Base-by-base conservation (phyloP, 164 flowering plant genomes). In the Vitis rotundifolia region DNA sequence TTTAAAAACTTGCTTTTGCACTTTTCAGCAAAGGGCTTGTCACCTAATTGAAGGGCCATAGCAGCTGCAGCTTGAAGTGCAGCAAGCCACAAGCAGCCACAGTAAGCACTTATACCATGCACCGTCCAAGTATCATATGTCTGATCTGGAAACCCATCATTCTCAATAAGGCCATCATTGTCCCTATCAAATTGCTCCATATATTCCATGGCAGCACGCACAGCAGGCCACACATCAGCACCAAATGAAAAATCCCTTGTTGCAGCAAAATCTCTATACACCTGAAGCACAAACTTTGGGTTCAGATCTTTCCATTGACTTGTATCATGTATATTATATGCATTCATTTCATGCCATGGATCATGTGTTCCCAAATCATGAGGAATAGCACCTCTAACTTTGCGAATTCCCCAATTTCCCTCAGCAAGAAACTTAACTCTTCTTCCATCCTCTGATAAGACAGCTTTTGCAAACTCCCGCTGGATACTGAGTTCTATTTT, bases 321-420 rank as follows among this genome's bases (percentile, higher is more conserved):
- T 29, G 98, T 91, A 69, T 93, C 98, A 67, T 93, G 98, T 65
- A 93, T 93, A 57, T 93, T 93, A 61, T 93, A 93, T 11, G 97
- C 98, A 77, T 93, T 93, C 98, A 93, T 91, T 79, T 93, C 98
- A 67, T 79, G 75, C 98, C 98, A 93, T 37, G 98, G 98, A 62
- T 93, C 98, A 74, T 93, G 98, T 8, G 84, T 88, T 49, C 98
- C 98, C 58, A 93, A 80, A 84, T 93, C 98, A 80, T 93, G 98
- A 71, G 98, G 98, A 16, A 93, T 84, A 29, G 97, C 93, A 59
- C 97, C 98, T 78, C 85, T 81, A 58, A 81, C 93, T 75, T 91
- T 93, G 22, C 98, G 93, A 60, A 93, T 91, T 64, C 98, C 98
- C 66, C 69, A 80, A 44, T 88, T 87, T 59, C 97, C 98, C 61